These are phyloP conservation scores for Ascochyta fabae DNA, from an alignment of 2,329 filamentous ascomycete genomes.

Conservation along the genomic window DNA sequence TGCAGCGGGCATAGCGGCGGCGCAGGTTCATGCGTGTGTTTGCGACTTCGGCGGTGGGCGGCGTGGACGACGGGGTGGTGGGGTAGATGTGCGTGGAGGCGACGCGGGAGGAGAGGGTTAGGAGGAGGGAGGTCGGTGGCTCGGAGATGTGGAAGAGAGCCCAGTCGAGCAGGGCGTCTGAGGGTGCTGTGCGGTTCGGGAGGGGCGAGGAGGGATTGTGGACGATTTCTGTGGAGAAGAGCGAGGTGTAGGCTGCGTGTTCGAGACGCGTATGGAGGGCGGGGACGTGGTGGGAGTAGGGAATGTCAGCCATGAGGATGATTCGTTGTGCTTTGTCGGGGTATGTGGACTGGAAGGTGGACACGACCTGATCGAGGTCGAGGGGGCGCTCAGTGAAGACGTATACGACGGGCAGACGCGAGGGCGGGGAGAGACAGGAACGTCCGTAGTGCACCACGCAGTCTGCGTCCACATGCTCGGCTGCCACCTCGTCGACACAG, in stretches of 20 bases:
- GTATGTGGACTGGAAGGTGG: conserved; percentile 73
- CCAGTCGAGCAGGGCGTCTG: conserved; percentile 65
- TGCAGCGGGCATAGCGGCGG: conserved; percentile 86
- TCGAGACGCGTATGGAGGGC: conserved; percentile 62
- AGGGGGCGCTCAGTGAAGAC: conserved; percentile 81
- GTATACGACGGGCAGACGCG: conserved; percentile 84
- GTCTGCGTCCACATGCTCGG: conserved; percentile 89
- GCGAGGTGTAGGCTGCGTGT: conserved; percentile 69
- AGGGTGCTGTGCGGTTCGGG: conserved; percentile 79
- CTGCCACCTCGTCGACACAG: conserved; percentile 95
- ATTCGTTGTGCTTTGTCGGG: conserved; percentile 67
- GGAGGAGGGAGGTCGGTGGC: conserved; percentile 80
- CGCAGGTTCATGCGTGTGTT: conserved; percentile 68
- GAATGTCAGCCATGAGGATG: conserved; percentile 87
- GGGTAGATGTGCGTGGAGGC: conserved; percentile 79
- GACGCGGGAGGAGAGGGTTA: conserved; percentile 85
- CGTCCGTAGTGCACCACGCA: conserved; percentile 94
- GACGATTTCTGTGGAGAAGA: conserved; percentile 74
- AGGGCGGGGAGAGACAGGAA: conserved; percentile 89
- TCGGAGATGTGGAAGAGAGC: conserved; percentile 84
- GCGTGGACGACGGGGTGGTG: conserved; percentile 50
- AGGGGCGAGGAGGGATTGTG: conserved; percentile 80
- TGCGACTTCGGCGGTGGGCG: conserved; percentile 51
- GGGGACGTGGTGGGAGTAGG: conserved; percentile 77
- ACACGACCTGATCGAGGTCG: conserved; percentile 63